Evolutionary conservation across 1,284 basidiomycete genomes (phyloP).

Genomic region (Heterobasidion occidentale): DNA sequence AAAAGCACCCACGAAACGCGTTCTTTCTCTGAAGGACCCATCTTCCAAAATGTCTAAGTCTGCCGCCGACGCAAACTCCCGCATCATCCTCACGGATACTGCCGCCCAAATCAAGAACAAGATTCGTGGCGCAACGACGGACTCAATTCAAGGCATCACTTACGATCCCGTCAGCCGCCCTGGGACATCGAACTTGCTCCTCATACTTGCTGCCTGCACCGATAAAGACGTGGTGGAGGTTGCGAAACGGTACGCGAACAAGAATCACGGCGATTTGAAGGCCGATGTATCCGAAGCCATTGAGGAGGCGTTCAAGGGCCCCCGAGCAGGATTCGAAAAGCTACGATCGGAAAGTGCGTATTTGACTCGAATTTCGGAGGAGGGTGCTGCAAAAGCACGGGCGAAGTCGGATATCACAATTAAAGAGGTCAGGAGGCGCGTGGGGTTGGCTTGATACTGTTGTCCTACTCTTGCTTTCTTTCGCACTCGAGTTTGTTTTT

Average conservation of each 20-base stretch:
- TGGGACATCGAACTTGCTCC: constrained; percentile 79
- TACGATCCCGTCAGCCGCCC: constrained; percentile 76
- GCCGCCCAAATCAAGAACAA: constrained; percentile 58
- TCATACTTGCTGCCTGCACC: constrained; percentile 68
- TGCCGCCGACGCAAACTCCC: constrained; percentile 69
- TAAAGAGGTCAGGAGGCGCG: constrained; percentile 51
- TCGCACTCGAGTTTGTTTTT: too few relatives aligned
- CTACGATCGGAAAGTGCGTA: constrained; percentile 57
- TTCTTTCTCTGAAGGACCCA: constrained; percentile 84
- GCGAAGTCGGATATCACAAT: constrained; percentile 58
- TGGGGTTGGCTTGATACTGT: constrained; percentile 46
- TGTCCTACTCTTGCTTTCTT: not conserved
- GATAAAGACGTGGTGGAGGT: constrained; percentile 40
- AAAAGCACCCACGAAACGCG: constrained; percentile 66
- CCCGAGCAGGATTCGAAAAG: constrained; percentile 64
- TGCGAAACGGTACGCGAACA: constrained; percentile 42
- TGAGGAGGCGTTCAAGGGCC: constrained; percentile 58
- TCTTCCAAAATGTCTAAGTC: constrained; percentile 95
- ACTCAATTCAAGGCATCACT: constrained; percentile 64
- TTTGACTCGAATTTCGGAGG: constrained; percentile 52
- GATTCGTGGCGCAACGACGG: constrained; percentile 80
- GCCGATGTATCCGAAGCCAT: constrained; percentile 67
- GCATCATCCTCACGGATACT: constrained; percentile 82
- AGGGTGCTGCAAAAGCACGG: constrained; percentile 62
- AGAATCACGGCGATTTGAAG: constrained; percentile 69